Evolutionary conservation across 495 filamentous ascomycete genomes (phyloP), one percentile per base, ranked within the genome.

Genomic region (Viridothelium virens): DNA sequence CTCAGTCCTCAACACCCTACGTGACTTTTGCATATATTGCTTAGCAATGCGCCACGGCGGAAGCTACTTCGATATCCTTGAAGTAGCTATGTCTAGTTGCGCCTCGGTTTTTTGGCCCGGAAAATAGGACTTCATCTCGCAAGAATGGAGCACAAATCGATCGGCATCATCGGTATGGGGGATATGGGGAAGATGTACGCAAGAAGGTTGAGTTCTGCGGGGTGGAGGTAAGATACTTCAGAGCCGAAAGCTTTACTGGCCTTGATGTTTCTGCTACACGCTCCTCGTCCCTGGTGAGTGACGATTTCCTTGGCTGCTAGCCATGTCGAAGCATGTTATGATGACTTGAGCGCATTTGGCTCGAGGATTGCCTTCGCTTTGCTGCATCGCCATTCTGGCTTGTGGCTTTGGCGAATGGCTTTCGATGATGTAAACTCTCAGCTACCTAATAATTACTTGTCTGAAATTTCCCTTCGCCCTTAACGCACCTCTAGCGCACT

Each of bases 341-440:
- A 96, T 97, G 92, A 97, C 91, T 90, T 91, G 92, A 97, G 92
- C 90, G 92, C 92, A 97, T 97, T 97, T 97, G 92, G 92, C 92
- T 97, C 90, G 91, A 97, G 91, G 82, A 95, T 90, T 85, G 83
- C 74, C 72, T 77, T 81, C 71, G 66, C 67, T 71, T 72, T 65
- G 48, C 62, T 71, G 70, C 70, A 64, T 72, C 65, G 67, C 80
- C 82, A 78, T 88, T 81, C 77, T 87, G 85, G 83, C 74, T 61
- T 73, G 39, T 72, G 69, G 73, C 66, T 70, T 67, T 66, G 63
- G 70, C 64, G 73, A 73, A 69, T 67, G 74, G 73, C 71, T 82
- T 91, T 92, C 90, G 85, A 75, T 96, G 92, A 96, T 96, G 92
- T 92, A 87, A 94, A 83, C 81, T 85, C 87, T 91, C 87, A 91